Evolutionary conservation across 2,329 filamentous ascomycete species (phyloP), one percentile per base, ranked within the genome.

Genomic region (Penicillium hesseltinei): DNA sequence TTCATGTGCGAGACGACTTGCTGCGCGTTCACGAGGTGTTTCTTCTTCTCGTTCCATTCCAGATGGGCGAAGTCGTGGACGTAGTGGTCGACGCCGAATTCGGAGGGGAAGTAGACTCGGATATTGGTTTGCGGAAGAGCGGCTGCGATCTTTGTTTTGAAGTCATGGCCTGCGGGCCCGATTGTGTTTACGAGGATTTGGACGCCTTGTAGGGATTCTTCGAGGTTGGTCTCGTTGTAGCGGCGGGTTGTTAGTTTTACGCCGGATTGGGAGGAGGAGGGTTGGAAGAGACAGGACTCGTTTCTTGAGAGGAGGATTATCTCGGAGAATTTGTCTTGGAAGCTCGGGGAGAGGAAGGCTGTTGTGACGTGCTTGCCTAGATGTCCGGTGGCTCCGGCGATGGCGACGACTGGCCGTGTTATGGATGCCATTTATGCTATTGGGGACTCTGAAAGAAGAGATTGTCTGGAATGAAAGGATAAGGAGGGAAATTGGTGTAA

Each of bases 1-100:
- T 46, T 45, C 47, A 40, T 38, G n/a, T 56, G 13, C 3, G 47
- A 6, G 2, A 48, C 70, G 69, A 40, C 31, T 2, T n/a, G 31
- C 39, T 51, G 54, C 4, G 33, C 23, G 17, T 39, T 44, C n/a
- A 31, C 33, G 2, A 33, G 8, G 5, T 56, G 47, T n/a, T 56
- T 56, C 47, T 56, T 56, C 40, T 56, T 56, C 27, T 51, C 40
- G 27, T 39, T 29, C 58, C 58, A 60, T 46, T 58, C 58, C 2
- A 55, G 15, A 15, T 58, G 58, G 4, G 44, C 21, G 11, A 60
- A 60, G 29, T 60, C 51, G 4, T 60, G 58, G 6, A 42, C 47
- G 46, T 72, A 71, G 53, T 75, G 73, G 54, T 76, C 69, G 39
- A 75, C 73, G 13, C 73, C 73, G 49, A 75, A 75, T 29, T 75